Base-by-base conservation (phyloP, 768 basidiomycete species). In the Clitopilus hobsonii region DNA sequence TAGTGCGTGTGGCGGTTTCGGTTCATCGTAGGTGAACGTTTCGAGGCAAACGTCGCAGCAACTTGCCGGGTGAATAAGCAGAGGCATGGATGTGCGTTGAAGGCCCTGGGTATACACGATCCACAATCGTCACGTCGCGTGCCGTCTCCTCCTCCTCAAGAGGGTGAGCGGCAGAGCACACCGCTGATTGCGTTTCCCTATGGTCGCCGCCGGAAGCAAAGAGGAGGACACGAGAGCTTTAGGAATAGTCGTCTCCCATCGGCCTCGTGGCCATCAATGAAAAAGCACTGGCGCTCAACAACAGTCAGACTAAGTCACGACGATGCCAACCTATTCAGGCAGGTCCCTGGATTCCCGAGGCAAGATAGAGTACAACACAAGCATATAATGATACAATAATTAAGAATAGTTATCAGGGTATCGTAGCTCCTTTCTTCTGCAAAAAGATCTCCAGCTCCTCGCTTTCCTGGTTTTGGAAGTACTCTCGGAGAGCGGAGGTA, bases 21-120 rank as follows among this genome's bases (percentile, higher is more conserved):
- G 66, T 23, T 73, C 74, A 36, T 79, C 72, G 71, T 80, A 82
- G 38, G 76, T 69, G 66, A 88, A 88, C 24, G 73, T 70, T 54
- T 87, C 85, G 56, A 88, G 73, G 67, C 89, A 91, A 60, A 91
- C 82, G 67, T 91, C 89, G 73, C 89, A 91, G 57, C 76, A 78
- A 62, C 86, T 89, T 29, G 83, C 77, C 4, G 86, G 77, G 69
- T 89, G 86, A 23, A 88, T 74, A 59, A 86, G 76, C 63, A 91
- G 74, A 74, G 61, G 61, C 63, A 64, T 64, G 41, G 41, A 45
- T n/a, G n/a, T n/a, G n/a, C n/a, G n/a, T n/a, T n/a, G n/a, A n/a
- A n/a, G n/a, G n/a, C n/a, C n/a, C n/a, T n/a, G n/a, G n/a, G n/a
- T n/a, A n/a, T n/a, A n/a, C n/a, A n/a, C n/a, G n/a, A n/a, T n/a